Evolutionary conservation across 1,284 basidiomycete genomes (phyloP).

Genomic region (Bjerkandera adusta): DNA sequence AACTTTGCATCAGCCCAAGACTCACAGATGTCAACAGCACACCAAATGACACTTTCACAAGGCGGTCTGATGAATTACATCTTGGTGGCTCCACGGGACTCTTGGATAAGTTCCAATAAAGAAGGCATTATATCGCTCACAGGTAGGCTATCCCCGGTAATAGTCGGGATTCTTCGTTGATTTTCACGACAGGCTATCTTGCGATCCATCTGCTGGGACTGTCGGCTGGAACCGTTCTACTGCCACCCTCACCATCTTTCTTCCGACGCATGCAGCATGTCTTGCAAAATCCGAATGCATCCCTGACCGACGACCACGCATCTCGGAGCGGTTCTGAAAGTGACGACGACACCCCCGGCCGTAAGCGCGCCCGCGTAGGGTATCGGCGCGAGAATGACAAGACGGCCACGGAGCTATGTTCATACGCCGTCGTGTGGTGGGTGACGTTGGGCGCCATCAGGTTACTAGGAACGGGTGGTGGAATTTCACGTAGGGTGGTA

Average conservation of each 20-base stretch:
- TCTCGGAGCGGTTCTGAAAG: constrained; percentile 20
- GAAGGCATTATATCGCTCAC: constrained; percentile 85
- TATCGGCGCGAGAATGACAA: constrained; percentile 58
- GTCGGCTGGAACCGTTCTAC: constrained; percentile 76
- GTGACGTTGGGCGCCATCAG: constrained; percentile 44
- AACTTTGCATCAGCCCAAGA: constrained; percentile 1
- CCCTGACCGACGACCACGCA: constrained; percentile 16
- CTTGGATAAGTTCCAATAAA: constrained; percentile 82
- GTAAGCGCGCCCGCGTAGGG: constrained; percentile 7
- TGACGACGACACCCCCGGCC: constrained; percentile 17
- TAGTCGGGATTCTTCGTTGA: too few relatives aligned
- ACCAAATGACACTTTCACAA: constrained; percentile 64
- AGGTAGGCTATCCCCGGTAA: constrained; percentile 49
- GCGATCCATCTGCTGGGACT: constrained; percentile 88
- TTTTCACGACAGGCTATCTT: constrained; percentile 86
- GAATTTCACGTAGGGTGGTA: constrained; percentile 52
- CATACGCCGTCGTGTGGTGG: constrained; percentile 84
- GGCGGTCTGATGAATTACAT: constrained; percentile 63
- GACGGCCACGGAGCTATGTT: constrained; percentile 72
- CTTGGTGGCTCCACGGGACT: constrained; percentile 58
- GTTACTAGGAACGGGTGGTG: constrained; percentile 40
- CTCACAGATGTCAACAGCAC: constrained; percentile 44
- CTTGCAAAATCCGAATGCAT: constrained; percentile 8
- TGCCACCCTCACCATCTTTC: constrained; percentile 75
- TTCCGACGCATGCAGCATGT: constrained; percentile 44